Evolutionary conservation across 371 early-diverging fungal genomes (phyloP).

Genomic region (Antonospora locustae): DNA sequence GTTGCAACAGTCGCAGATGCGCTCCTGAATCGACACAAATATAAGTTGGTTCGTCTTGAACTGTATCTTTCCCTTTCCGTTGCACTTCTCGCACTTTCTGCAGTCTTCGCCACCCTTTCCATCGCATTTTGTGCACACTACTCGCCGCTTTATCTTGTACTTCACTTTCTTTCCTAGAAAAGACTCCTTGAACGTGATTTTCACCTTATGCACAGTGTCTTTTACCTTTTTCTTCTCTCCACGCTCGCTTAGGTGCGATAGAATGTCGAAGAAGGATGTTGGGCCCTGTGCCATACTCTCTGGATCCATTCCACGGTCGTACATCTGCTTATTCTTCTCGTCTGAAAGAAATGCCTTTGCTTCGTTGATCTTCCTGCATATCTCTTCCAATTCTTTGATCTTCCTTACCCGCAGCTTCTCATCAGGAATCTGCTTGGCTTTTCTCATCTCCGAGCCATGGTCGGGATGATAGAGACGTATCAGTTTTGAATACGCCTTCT

Average conservation of each 20-base stretch:
- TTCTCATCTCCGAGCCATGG: slow-evolving; percentile 11
- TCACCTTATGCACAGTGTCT: slow-evolving; percentile 32
- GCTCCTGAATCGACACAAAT: slow-evolving; percentile 32
- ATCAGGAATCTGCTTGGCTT: slow-evolving; percentile 13
- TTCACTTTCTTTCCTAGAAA: slow-evolving; percentile 33
- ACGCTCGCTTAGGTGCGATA: slow-evolving; percentile 24
- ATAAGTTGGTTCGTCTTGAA: slow-evolving; percentile 24
- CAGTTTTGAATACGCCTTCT: slow-evolving; percentile 35
- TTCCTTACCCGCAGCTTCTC: slow-evolving; percentile 32
- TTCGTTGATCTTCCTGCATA: slow-evolving; percentile 36
- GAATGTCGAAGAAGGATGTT: slow-evolving; percentile 43
- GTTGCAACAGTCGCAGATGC: slow-evolving; percentile 36
- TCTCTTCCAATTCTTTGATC: slow-evolving; percentile 37
- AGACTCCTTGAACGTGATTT: slow-evolving; percentile 39
- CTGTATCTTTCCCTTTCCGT: slow-evolving; percentile 42
- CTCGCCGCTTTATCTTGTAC: slow-evolving; percentile 37
- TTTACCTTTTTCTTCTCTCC: slow-evolving; percentile 35
- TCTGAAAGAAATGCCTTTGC: slow-evolving; percentile 45
- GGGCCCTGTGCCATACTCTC: slow-evolving; percentile 8
- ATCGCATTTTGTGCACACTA: slow-evolving; percentile 45
- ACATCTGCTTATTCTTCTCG: slow-evolving; percentile 44
- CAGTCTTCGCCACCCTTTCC: slow-evolving; percentile 43
- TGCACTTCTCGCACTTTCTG: slow-evolving; percentile 43
- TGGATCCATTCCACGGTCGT: slow-evolving; percentile 47
- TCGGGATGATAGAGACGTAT: slow-evolving; percentile 37